Base-by-base conservation (phyloP, 163 green algal genomes). In the Scenedesmus sp. region DNA sequence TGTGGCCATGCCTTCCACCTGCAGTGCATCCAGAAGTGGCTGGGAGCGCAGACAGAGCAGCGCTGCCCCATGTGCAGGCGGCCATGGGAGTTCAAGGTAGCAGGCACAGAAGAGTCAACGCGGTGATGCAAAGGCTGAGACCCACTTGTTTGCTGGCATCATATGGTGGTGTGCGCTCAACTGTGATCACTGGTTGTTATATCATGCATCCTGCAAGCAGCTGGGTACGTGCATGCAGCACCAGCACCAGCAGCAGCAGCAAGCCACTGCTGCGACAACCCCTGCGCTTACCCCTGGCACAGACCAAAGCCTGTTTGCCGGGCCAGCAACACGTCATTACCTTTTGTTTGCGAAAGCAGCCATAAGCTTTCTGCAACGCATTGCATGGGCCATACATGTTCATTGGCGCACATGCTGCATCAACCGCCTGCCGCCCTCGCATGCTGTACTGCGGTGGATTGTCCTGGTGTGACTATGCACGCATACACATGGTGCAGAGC, bases 1-100 rank as follows among this genome's bases (percentile, higher is more conserved):
- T 99, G 98, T 94, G 94, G 94, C 8, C 98, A 99, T 84, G 96
- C 98, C n/a, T 99, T 99, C 91, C 98, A 99, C 94, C 94, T 99
- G 76, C 97, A 98, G 95, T 99, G 98, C 95, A 99, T 99, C 87
- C 97, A 98, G 55, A 98, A 99, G 94, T 99, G 97, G 97, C 92
- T 99, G 7, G 94, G 94, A 52, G 74, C 92, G 60, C 96, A 97
- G 56, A 34, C 76, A 79, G 96, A 98, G 91, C 97, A 98, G 88
- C 95, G 96, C n/a, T 99, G 97, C 94, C 97, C 97, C 10, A 97
- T 99, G 91, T 99, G 97, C 90, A 91, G 97, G 66, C 88, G 94
- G n/a, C 20, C 94, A 2, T 98, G 97, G 97, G 96, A 98, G 88
- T 98, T 97, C 91, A 97, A 97, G 92, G 91, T 92, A 79, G 95